These are phyloP conservation scores for Ceratocystis cubensis DNA, from an alignment of 2,329 filamentous ascomycete species.

Conservation along the genomic window DNA sequence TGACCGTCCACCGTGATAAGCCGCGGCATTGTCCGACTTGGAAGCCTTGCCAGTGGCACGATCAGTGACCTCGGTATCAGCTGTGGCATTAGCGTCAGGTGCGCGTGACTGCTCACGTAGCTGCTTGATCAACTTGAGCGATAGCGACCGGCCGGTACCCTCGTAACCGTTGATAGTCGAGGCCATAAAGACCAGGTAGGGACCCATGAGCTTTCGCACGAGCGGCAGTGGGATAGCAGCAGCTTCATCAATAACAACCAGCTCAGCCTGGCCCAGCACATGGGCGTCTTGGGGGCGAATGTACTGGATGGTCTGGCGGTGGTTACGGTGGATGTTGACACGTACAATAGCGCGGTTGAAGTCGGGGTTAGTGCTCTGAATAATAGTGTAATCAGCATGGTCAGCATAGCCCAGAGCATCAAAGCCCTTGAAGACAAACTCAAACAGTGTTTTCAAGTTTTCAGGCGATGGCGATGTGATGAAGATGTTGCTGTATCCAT, in stretches of 20 bases:
- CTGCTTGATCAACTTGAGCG: slow-evolving; percentile 93
- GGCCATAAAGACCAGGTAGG: slow-evolving; percentile 97
- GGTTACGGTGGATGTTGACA: slow-evolving; percentile 88
- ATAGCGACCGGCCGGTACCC: slow-evolving; percentile 87
- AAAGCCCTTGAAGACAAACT: slow-evolving; percentile 97
- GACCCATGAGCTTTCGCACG: slow-evolving; percentile 87
- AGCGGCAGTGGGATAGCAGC: slow-evolving; percentile 89
- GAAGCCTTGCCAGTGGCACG: slow-evolving; percentile 62
- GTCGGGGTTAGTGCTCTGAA: slow-evolving; percentile 94
- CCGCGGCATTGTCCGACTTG: slow-evolving; percentile 46
- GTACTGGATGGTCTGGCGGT: slow-evolving; percentile 96
- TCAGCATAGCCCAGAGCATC: slow-evolving; percentile 89
- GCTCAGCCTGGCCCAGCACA: slow-evolving; percentile 83
- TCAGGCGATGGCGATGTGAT: slow-evolving; percentile 96
- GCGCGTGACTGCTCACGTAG: slow-evolving; percentile 78
- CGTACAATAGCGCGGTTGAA: slow-evolving; percentile 98
- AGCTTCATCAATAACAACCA: slow-evolving; percentile 93
- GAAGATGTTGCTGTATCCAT: slow-evolving; percentile 98
- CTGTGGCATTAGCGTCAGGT: slow-evolving; percentile 35
- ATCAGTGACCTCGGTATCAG: slow-evolving; percentile 58
- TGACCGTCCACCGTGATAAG: slow-evolving; percentile 55
- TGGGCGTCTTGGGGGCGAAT: slow-evolving; percentile 95
- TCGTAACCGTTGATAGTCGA: slow-evolving; percentile 99
- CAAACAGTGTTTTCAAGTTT: slow-evolving; percentile 95
- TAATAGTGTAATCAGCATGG: slow-evolving; percentile 93